Percentiles rank a stretch among this genome's conserved stretches.
phyloP scores from a whole-genome alignment of 108 stramenopile species.

The Cyclotella atomus region DNA sequence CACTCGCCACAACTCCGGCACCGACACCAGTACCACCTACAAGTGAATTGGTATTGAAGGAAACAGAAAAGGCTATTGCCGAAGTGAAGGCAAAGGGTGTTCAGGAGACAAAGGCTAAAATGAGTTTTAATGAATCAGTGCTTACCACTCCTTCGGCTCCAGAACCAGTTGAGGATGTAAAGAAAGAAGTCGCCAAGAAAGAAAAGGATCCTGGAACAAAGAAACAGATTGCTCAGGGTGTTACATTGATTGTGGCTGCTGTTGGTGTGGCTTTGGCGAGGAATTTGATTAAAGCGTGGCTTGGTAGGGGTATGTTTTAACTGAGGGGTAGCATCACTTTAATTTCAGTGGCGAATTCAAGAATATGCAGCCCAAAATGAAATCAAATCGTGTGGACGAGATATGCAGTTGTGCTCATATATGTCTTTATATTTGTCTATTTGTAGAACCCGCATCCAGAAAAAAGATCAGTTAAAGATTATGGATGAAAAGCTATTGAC shows the following conservation, averaged over 20 bases:
- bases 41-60: constrained; percentile 30
- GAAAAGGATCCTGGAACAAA: constrained; percentile 23
- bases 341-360: not conserved
- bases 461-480: no score
- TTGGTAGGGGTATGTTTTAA: constrained; percentile 41
- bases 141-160: not conserved
- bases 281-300: constrained; percentile 37
- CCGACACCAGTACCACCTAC: not conserved
- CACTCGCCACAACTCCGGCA: not conserved
- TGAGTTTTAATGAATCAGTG: constrained; percentile 22
- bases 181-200: constrained; percentile 6
- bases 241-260: constrained; percentile 34
- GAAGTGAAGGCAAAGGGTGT: constrained; percentile 28
- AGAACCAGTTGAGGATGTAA: not conserved
- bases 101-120: constrained; percentile 33
- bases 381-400: no score
- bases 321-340: not conserved
- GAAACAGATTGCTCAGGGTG: constrained; percentile 27
- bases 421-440: not conserved
- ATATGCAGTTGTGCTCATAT: not conserved
- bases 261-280: constrained; percentile 35
- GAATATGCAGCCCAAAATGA: not conserved
- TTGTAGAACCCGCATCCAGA: no score
- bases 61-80: constrained; percentile 29
- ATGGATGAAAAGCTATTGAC: no score